Percentiles rank a stretch among this genome's conserved stretches.
These are phyloP conservation scores for Ogataea saltuana DNA, from an alignment of 805 yeast species.

Conservation along the genomic window DNA sequence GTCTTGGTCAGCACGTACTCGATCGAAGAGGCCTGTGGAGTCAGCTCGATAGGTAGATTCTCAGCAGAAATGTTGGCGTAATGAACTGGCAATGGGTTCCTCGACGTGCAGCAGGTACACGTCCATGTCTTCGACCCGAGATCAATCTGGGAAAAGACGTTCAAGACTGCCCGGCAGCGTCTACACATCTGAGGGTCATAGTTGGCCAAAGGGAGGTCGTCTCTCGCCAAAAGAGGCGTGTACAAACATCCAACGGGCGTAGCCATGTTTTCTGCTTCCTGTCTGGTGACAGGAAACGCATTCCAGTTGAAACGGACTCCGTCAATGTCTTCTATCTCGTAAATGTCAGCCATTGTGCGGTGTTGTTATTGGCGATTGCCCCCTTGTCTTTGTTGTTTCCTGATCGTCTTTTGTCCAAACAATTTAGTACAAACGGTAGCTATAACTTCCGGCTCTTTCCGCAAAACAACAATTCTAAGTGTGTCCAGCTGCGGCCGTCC, in stretches of 20 bases:
- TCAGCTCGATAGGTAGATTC: slow-evolving; percentile 78
- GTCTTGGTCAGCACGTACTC: slow-evolving; percentile 77
- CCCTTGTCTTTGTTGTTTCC: slow-evolving; percentile 1
- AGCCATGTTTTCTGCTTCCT: slow-evolving; percentile 87
- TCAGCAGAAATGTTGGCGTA: slow-evolving; percentile 76
- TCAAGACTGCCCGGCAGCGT: slow-evolving; percentile 80
- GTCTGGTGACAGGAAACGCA: slow-evolving; percentile 83
- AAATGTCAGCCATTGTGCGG: slow-evolving; percentile 46
- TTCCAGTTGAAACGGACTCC: slow-evolving; percentile 80
- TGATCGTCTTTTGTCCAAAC: neutral
- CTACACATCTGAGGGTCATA: slow-evolving; percentile 88
- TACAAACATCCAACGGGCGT: slow-evolving; percentile 93
- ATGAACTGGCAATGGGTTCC: slow-evolving; percentile 81
- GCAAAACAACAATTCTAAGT: neutral
- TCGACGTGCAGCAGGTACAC: slow-evolving; percentile 77
- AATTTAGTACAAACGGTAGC: neutral
- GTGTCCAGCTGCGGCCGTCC: neutral
- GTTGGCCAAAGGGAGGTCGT: slow-evolving; percentile 72
- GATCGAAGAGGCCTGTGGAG: slow-evolving; percentile 67
- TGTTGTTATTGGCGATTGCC: neutral
- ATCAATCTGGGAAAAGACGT: slow-evolving; percentile 84
- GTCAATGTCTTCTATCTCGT: slow-evolving; percentile 59
- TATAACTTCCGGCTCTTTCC: slow-evolving; percentile 1
- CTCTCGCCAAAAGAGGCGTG: slow-evolving; percentile 86
- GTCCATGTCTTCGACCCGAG: slow-evolving; percentile 75